A percentile compares a stretch with the other conserved stretches of the same genome.
Evolutionary conservation across 306 rosid species (phyloP).

Genomic region (Prunus mume): DNA sequence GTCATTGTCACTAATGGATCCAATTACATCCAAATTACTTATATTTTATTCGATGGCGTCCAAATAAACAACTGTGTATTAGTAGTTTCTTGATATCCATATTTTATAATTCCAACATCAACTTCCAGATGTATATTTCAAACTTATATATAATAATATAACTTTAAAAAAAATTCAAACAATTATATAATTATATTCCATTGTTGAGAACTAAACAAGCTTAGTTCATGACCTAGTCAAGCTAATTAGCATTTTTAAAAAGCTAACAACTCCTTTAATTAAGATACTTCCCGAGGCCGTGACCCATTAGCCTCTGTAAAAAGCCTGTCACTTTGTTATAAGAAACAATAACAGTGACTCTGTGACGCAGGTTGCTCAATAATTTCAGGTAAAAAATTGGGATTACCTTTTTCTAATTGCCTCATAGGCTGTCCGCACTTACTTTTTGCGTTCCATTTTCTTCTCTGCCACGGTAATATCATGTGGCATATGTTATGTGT

Average conservation of each 20-base stretch:
- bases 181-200: not conserved
- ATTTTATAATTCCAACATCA: not conserved
- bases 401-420: not conserved
- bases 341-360: not conserved
- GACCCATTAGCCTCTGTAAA: not conserved
- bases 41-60: conserved; percentile 1
- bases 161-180: not conserved
- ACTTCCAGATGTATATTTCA: not conserved
- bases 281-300: not conserved
- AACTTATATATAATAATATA: not conserved
- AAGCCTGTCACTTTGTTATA: not conserved
- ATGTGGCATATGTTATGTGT: too few relatives aligned
- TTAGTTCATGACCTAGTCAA: not conserved
- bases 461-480: too few relatives aligned
- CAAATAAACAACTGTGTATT: conserved; percentile 5
- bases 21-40: not conserved
- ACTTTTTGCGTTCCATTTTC: too few relatives aligned
- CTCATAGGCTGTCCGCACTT: not conserved
- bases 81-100: not conserved
- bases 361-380: conserved; percentile 4
- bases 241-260: not conserved
- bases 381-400: not conserved
- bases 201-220: not conserved
- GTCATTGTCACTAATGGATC: conserved; percentile 3
- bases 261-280: conserved; percentile 3